These are phyloP conservation scores for Gastrolobium bilobum DNA, from an alignment of 306 rosid species.

Conservation along the genomic window DNA sequence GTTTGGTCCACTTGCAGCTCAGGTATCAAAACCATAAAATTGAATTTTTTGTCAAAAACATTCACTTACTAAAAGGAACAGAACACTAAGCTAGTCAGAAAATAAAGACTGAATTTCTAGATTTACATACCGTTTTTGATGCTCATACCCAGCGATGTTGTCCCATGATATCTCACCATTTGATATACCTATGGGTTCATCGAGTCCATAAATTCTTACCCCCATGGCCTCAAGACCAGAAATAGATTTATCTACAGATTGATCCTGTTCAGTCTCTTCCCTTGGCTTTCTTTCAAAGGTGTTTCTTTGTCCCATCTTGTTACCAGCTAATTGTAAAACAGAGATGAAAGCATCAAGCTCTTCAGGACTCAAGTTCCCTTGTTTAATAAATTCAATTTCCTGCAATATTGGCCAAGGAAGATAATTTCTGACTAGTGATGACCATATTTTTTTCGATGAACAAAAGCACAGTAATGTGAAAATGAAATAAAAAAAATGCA, in stretches of 20 bases:
- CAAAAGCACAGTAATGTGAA: constrained; percentile 34
- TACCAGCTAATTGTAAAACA: constrained; percentile 81
- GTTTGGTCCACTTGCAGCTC: constrained; percentile 7
- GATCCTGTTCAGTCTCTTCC: constrained; percentile 60
- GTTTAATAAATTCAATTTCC: constrained; percentile 92
- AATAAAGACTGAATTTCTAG: constrained; percentile 3
- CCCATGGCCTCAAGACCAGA: constrained; percentile 90
- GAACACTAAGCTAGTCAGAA: constrained; percentile 22
- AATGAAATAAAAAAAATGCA: constrained; percentile 35
- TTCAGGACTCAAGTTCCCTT: constrained; percentile 69
- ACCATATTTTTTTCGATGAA: constrained; percentile 5
- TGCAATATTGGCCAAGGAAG: constrained; percentile 52
- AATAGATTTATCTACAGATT: constrained; percentile 71
- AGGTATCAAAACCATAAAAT: constrained; percentile 31
- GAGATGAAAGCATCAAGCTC: constrained; percentile 86
- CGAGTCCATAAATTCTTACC: constrained; percentile 77
- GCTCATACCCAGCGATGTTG: constrained; percentile 89
- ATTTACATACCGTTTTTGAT: constrained; percentile 78
- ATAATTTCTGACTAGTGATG: constrained; percentile 11
- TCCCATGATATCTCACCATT: constrained; percentile 80
- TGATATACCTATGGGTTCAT: constrained; percentile 57
- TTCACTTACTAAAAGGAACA: constrained; percentile 28
- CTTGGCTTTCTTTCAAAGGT: constrained; percentile 57
- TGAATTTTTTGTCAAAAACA: not conserved
- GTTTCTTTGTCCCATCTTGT: constrained; percentile 59